Base-by-base conservation (phyloP, 257 asterid species). In the Leonotis leonurus region DNA sequence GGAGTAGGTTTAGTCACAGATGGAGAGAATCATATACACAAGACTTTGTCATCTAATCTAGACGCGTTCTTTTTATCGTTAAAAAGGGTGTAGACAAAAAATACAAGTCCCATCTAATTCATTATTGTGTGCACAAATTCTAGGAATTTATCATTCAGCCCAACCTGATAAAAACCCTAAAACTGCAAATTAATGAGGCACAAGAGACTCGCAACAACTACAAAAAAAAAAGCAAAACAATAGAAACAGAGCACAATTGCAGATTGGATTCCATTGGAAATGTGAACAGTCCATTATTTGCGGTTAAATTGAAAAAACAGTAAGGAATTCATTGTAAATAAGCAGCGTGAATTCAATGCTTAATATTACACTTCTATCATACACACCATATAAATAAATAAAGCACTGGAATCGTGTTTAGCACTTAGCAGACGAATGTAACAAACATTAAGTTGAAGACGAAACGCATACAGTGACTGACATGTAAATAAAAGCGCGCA, bases 401-500 rank as follows among this genome's bases (percentile, higher is more conserved):
- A 6, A 11, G 24, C 43, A 8, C 21, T 14, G 5, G 29, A 21
- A 32, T 54, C 54, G 16, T 24, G 24, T 46, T n/a, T n/a, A n/a
- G n/a, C n/a, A n/a, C n/a, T 21, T 21, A 49, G 37, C 68, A 58
- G 41, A 57, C 52, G 11, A 24, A 7, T n/a, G n/a, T n/a, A 12
- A 56, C 5, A 13, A 35, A n/a, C 50, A 58, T 4, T 5, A 25
- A 63, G 7, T 30, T 33, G 18, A 8, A 4, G 27, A n/a, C 8
- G 17, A 21, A 24, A 25, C 8, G 14, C 25, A 26, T 8, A 29
- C 3, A 71, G n/a, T n/a, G n/a, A n/a, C n/a, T n/a, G n/a, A n/a
- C n/a, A n/a, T n/a, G n/a, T n/a, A n/a, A n/a, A n/a, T n/a, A 51
- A 51, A 33, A 14, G 59, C 68, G 27, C 12, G 62, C 49, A 70